phyloP scores from a whole-genome alignment of 78 protist genomes.

The Dictyostelium purpureum region DNA sequence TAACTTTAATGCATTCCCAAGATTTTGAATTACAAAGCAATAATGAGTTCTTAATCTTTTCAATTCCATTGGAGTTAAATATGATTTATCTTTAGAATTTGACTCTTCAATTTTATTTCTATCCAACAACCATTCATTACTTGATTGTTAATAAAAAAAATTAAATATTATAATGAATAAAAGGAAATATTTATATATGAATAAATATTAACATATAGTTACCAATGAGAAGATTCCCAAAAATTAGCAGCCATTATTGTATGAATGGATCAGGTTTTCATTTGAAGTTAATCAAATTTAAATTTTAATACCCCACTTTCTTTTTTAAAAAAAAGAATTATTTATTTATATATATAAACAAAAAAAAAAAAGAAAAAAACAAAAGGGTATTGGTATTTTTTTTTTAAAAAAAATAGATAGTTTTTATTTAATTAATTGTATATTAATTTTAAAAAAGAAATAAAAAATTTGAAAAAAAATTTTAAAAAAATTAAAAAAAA shows the following conservation, averaged over 20 bases:
- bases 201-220: neutral
- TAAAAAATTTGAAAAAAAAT: too few relatives aligned
- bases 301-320: too few relatives aligned
- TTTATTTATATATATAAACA: too few relatives aligned
- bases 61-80: constrained; percentile 27
- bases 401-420: too few relatives aligned
- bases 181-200: neutral
- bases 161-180: neutral
- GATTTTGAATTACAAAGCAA: constrained; percentile 58
- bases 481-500: too few relatives aligned
- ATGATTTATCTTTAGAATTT: constrained; percentile 54
- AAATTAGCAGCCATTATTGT: constrained; percentile 78
- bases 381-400: too few relatives aligned
- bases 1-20: constrained; percentile 30
- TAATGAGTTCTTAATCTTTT: constrained; percentile 40
- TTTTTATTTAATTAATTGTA: too few relatives aligned
- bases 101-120: constrained; percentile 60
- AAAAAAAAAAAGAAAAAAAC: too few relatives aligned
- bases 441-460: too few relatives aligned
- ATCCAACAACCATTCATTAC: constrained; percentile 62
- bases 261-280: too few relatives aligned
- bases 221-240: constrained; percentile 79
- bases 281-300: too few relatives aligned
- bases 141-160: neutral
- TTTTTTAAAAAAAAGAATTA: too few relatives aligned